A percentile compares a stretch with the other conserved stretches of the same genome.
phyloP scores from a whole-genome alignment of 2,329 filamentous ascomycete genomes.

The Beauveria asiatica region DNA sequence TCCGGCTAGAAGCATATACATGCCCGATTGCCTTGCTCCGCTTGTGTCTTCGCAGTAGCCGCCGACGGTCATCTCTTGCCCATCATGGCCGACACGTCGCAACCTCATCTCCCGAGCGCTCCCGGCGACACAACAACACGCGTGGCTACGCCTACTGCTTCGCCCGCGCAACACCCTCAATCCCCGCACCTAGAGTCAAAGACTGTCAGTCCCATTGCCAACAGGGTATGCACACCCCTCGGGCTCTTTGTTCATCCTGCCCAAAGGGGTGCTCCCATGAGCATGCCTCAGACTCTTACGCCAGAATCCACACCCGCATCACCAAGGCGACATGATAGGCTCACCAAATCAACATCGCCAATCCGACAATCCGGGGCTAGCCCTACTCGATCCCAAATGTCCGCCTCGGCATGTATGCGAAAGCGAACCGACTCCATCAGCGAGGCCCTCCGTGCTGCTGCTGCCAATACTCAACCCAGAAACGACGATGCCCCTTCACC shows the following conservation, averaged over 20 bases:
- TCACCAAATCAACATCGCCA: not conserved
- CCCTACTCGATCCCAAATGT: not conserved
- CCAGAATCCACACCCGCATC: constrained; percentile 7
- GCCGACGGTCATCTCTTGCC: not conserved
- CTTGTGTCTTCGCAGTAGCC: not conserved
- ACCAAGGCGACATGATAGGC: not conserved
- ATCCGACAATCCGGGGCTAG: not conserved
- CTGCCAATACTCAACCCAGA: not conserved
- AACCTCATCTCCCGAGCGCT: not conserved
- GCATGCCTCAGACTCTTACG: constrained; percentile 8
- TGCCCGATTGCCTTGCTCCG: not conserved
- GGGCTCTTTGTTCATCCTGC: constrained; percentile 14
- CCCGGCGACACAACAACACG: not conserved
- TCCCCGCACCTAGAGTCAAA: not conserved
- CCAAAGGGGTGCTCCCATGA: constrained; percentile 1
- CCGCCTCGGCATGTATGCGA: constrained; percentile 1
- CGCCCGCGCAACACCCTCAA: not conserved
- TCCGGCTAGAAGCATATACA: not conserved
- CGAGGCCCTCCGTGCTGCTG: not conserved
- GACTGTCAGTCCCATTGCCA: constrained; percentile 11
- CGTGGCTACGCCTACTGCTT: not conserved
- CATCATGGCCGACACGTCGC: not conserved
- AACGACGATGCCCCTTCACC: not conserved
- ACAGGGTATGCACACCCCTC: constrained; percentile 16
- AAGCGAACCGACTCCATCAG: constrained; percentile 1